phyloP scores from a whole-genome alignment of 1,284 basidiomycete species.

The Marasmius fiardii region DNA sequence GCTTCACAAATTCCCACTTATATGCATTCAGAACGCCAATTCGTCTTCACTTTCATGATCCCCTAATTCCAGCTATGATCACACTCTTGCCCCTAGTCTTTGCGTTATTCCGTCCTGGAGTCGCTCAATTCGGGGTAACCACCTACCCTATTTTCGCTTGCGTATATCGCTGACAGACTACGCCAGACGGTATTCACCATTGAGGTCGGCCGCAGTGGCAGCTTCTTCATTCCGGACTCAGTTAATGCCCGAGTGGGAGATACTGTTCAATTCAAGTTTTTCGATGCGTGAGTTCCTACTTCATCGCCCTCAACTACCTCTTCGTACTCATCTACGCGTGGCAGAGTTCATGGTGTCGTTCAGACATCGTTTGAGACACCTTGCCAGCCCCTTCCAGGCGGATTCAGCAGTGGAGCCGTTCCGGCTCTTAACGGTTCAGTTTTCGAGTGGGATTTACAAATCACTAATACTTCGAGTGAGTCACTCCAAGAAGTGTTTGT shows the following conservation, averaged over 20 bases:
- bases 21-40: too few relatives aligned
- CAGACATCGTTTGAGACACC: background rate
- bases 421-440: background rate
- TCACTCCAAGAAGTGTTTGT: background rate
- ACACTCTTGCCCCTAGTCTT: too few relatives aligned
- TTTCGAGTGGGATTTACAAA: background rate
- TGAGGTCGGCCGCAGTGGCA: background rate
- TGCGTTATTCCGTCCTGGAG: too few relatives aligned
- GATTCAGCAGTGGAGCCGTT: background rate
- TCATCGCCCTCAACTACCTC: too few relatives aligned
- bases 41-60: too few relatives aligned
- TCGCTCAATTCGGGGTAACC: too few relatives aligned
- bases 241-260: background rate
- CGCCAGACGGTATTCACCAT: background rate
- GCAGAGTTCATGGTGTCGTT: background rate
- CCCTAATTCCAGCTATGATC: too few relatives aligned
- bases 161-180: background rate
- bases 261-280: background rate
- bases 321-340: too few relatives aligned
- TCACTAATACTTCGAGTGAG: background rate
- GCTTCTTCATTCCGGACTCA: background rate
- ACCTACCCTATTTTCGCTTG: too few relatives aligned
- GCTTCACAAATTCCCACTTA: too few relatives aligned
- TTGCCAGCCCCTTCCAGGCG: background rate
- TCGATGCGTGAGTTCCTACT: background rate